phyloP scores from a whole-genome alignment of 768 basidiomycete genomes.

The Chlorophyllum brunneum region DNA sequence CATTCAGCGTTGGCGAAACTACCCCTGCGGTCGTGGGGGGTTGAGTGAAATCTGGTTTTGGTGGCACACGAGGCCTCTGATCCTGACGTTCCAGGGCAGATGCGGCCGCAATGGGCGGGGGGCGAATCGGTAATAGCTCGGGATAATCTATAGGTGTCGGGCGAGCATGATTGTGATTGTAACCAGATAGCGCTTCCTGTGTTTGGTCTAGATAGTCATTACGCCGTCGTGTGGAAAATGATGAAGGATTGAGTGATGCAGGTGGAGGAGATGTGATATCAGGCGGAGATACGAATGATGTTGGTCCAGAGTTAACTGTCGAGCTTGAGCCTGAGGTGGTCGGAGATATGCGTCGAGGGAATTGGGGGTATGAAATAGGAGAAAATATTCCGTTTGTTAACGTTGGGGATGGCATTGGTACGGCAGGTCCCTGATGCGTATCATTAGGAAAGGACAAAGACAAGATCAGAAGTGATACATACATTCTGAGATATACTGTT shows the following conservation, averaged over 20 bases:
- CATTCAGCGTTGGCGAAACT: constrained; percentile 14
- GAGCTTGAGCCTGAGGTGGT: constrained; percentile 19
- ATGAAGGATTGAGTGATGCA: constrained; percentile 78
- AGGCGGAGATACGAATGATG: constrained; percentile 31
- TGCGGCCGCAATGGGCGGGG: constrained; percentile 75
- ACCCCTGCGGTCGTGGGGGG: too few relatives aligned
- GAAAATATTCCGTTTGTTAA: constrained; percentile 33
- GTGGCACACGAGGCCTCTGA: constrained; percentile 51
- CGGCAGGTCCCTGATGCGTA: constrained; percentile 20
- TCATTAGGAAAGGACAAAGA: constrained; percentile 35
- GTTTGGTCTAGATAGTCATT: constrained; percentile 82
- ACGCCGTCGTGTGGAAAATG: constrained; percentile 57
- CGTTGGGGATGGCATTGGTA: constrained; percentile 29
- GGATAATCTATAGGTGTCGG: constrained; percentile 79
- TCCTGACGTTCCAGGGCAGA: constrained; percentile 74
- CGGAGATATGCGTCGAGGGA: constrained; percentile 28
- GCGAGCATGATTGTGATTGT: constrained; percentile 29
- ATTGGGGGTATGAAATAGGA: constrained; percentile 40
- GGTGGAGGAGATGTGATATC: constrained; percentile 70
- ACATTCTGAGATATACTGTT: constrained; percentile 27
- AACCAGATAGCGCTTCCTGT: constrained; percentile 49
- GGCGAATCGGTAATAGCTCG: constrained; percentile 65
- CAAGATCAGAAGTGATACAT: constrained; percentile 20
- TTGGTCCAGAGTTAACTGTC: not conserved
- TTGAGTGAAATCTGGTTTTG: constrained; percentile 16